phyloP scores from a whole-genome alignment of 176 grass and related monocot genomes.

The Leersia perrieri region DNA sequence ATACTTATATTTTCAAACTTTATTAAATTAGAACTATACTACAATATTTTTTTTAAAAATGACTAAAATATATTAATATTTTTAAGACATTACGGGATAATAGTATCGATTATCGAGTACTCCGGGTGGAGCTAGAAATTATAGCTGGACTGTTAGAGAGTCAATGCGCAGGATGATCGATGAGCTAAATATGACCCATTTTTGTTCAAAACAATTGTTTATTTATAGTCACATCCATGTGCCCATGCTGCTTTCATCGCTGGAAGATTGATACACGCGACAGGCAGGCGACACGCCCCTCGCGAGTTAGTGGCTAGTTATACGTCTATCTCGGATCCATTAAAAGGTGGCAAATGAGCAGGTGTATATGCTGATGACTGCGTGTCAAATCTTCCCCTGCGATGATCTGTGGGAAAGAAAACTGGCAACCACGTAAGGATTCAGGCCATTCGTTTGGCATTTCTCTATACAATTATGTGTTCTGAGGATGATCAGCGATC shows the following conservation, averaged over 20 bases:
- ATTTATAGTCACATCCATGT: too few relatives aligned
- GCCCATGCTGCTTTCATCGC: neutral
- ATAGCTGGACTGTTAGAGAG: neutral
- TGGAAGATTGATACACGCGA: neutral
- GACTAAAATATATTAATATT: neutral
- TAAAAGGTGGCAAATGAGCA: neutral
- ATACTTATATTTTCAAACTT: neutral
- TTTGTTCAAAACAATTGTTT: neutral
- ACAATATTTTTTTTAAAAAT: too few relatives aligned
- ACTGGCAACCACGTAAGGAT: neutral
- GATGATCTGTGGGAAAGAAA: neutral
- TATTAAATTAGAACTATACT: too few relatives aligned
- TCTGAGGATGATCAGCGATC: neutral
- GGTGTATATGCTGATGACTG: neutral
- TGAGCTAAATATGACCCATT: neutral
- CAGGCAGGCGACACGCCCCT: neutral
- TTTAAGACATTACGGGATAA: too few relatives aligned
- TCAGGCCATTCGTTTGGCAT: neutral
- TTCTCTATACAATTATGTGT: neutral
- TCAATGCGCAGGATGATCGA: neutral
- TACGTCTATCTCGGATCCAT: conserved; percentile 18
- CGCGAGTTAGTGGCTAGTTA: neutral
- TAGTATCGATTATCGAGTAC: too few relatives aligned
- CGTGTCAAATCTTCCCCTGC: neutral
- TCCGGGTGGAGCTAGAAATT: neutral